phyloP scores from a whole-genome alignment of 2,329 filamentous ascomycete species.

The Fusarium chlamydosporum region DNA sequence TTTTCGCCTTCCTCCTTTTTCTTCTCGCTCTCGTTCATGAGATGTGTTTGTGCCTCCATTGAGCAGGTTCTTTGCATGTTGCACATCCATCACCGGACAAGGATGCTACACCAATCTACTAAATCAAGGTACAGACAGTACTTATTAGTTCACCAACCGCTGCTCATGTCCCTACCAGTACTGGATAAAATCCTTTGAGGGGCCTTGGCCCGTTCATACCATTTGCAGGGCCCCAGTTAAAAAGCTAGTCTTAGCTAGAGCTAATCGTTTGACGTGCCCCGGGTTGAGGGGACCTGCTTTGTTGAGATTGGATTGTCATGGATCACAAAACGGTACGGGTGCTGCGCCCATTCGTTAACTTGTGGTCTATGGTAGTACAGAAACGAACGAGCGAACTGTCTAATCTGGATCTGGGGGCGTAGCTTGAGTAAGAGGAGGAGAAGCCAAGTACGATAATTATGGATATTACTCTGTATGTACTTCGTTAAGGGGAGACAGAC shows the following conservation, averaged over 20 bases:
- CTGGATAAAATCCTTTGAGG: conserved; percentile 7
- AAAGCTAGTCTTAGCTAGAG: conserved; percentile 9
- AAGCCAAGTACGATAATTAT: neutral
- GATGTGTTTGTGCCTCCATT: neutral
- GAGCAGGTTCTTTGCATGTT: neutral
- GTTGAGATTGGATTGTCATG: neutral
- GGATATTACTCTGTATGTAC: too few relatives aligned
- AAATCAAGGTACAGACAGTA: too few relatives aligned
- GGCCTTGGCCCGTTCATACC: conserved; percentile 8
- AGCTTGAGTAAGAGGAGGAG: conserved; percentile 8
- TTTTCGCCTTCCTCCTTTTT: neutral
- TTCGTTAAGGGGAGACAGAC: neutral
- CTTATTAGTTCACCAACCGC: too few relatives aligned
- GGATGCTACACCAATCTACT: neutral
- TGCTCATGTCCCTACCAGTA: neutral
- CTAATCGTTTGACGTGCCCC: conserved; percentile 17
- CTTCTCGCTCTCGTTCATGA: neutral
- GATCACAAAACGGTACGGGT: conserved; percentile 10
- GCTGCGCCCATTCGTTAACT: neutral
- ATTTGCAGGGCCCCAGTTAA: neutral
- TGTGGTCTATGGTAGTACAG: neutral
- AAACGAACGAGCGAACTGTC: neutral
- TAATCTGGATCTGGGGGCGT: conserved; percentile 8
- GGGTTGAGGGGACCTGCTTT: neutral
- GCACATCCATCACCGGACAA: neutral